Evolutionary conservation across 2,329 filamentous ascomycete species (phyloP), one percentile per base, ranked within the genome.

Genomic region (Diaporthe sp.): DNA sequence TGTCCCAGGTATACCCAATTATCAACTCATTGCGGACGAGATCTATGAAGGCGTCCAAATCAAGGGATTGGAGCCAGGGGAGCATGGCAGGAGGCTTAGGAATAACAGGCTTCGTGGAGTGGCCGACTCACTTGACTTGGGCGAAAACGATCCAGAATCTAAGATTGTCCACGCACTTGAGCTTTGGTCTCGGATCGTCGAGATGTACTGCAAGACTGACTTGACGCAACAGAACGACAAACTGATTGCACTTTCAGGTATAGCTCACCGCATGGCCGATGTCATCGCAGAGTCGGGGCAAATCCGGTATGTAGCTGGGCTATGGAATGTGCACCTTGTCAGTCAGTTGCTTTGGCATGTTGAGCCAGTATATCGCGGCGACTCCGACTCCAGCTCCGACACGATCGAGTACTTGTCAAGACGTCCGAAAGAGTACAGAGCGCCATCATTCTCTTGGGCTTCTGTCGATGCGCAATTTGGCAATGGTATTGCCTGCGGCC

Each of bases 171-270:
- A 63, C 2, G 22, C 55, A 27, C 44, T 70, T 13, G 72, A 73
- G 30, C 17, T 72, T 2, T 75, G 73, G 73, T 12, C 51, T n/a
- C 53, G 27, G 9, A 53, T 72, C 10, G 73, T 65, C 1, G 44
- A 72, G 32, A 37, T 51, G 35, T 75, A 75, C 22, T 63, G 61
- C 39, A 68, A n/a, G 12, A 56, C 70, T 4, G 10, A 61, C 53
- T 22, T 75, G 30, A 75, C 70, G 4, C 32, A 47, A 4, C 10
- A 9, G 5, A n/a, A 47, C 10, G 73, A 76, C 68, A 76, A 75
- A 42, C 71, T 76, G 12, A 71, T 75, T 44, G 75, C 75, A 3
- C 66, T 76, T 1, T 75, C 71, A 1, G 74, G 75, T 0, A 66
- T 75, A n/a, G 75, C 71, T 32, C 53, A 66, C 4, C 32, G 44